These are phyloP conservation scores for Rhizopus arrhizus DNA, from an alignment of 371 early-diverging fungal genomes.

Conservation along the genomic window DNA sequence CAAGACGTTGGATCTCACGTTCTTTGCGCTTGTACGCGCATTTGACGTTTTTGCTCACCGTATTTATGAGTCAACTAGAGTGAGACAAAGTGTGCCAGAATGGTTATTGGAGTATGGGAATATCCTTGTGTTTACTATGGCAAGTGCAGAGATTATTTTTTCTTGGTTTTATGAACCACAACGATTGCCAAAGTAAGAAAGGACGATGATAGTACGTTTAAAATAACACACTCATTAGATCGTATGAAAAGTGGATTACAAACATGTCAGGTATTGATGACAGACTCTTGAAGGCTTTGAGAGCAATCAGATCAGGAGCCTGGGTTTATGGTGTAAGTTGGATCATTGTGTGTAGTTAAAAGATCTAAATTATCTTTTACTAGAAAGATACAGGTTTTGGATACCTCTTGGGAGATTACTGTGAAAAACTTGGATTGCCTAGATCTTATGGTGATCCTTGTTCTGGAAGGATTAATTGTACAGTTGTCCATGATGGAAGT, in stretches of 20 bases:
- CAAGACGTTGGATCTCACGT: conserved; percentile 61
- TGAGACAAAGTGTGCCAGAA: conserved; percentile 46
- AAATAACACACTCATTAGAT: conserved; percentile 21
- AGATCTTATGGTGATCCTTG: conserved; percentile 40
- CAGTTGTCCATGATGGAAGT: conserved; percentile 47
- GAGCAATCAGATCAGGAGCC: conserved; percentile 47
- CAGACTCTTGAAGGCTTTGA: conserved; percentile 50
- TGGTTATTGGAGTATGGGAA: conserved; percentile 56
- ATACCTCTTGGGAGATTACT: conserved; percentile 40
- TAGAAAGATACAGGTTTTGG: conserved; percentile 45
- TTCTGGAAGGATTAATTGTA: conserved; percentile 48
- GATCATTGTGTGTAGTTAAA: neutral
- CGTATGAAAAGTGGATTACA: conserved; percentile 66
- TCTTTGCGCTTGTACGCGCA: conserved; percentile 65
- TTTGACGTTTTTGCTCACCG: conserved; percentile 59
- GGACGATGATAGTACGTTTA: neutral
- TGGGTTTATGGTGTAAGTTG: conserved; percentile 52
- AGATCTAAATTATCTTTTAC: neutral
- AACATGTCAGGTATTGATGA: conserved; percentile 65
- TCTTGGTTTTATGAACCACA: conserved; percentile 63
- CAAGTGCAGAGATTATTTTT: conserved; percentile 66
- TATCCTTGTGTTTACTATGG: conserved; percentile 55
- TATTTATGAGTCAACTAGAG: conserved; percentile 28
- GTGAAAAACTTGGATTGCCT: conserved; percentile 43
- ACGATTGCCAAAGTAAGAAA: conserved; percentile 51